Conservation (phyloP, 2,329 filamentous ascomycete species). For the Domatiomyces globalis region DNA sequence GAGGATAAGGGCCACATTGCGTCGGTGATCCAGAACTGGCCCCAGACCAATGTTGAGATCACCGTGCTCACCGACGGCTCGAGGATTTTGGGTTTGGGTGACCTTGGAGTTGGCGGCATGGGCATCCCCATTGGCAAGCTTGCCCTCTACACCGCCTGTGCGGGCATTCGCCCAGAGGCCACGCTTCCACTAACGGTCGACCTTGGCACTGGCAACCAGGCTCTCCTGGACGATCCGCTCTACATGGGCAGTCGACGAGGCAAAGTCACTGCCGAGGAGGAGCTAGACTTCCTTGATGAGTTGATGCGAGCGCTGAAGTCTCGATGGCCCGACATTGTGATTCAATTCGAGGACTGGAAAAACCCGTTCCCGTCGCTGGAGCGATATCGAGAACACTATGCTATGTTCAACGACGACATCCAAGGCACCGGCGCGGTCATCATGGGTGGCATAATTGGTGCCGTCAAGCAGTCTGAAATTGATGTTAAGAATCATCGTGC, state of each 20-base stretch:
- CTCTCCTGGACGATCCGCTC: slow-evolving; percentile 60
- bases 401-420: slow-evolving; percentile 97
- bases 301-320: slow-evolving; percentile 86
- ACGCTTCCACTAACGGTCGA: slow-evolving; percentile 51
- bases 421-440: slow-evolving; percentile 95
- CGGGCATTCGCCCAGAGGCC: slow-evolving; percentile 71
- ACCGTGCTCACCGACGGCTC: slow-evolving; percentile 95
- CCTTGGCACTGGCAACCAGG: slow-evolving; percentile 49
- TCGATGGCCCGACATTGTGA: slow-evolving; percentile 56
- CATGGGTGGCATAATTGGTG: slow-evolving; percentile 62
- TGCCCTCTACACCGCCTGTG: slow-evolving; percentile 85
- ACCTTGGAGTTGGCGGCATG: slow-evolving; percentile 92
- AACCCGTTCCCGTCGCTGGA: slow-evolving; percentile 90
- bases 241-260: slow-evolving; percentile 82
- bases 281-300: slow-evolving; percentile 89
- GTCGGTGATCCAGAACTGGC: slow-evolving; percentile 87
- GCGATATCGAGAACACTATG: slow-evolving; percentile 74
- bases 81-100: slow-evolving; percentile 77
- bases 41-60: slow-evolving; percentile 76
- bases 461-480: slow-evolving; percentile 71
- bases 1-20: slow-evolving; percentile 83
- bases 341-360: slow-evolving; percentile 98
- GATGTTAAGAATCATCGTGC: slow-evolving; percentile 81
- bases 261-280: slow-evolving; percentile 62
- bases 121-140: slow-evolving; percentile 97